Conservation (phyloP, 371 early-diverging fungal species). For the Funneliformis caledonium region DNA sequence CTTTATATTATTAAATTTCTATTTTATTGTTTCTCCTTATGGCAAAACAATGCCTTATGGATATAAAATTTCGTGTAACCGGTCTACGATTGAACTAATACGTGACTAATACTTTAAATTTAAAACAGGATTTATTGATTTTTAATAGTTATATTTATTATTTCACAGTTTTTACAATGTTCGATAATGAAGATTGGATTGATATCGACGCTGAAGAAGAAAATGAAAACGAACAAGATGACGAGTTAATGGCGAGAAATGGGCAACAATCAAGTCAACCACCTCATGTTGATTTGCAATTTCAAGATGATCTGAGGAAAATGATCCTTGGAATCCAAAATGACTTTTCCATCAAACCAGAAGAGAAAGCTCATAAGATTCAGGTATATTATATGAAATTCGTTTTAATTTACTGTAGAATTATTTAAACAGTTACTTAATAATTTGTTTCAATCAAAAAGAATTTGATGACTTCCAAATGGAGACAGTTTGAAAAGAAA, state of each 20-base stretch:
- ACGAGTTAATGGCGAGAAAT: neutral
- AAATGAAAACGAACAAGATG: neutral
- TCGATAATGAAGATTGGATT: neutral
- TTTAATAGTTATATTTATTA: too few relatives aligned
- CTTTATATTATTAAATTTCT: too few relatives aligned
- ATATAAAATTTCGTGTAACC: too few relatives aligned
- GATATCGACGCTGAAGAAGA: neutral
- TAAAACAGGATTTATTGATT: too few relatives aligned
- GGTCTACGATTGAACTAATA: too few relatives aligned
- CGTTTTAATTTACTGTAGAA: neutral
- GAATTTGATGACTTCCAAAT: constrained; percentile 60
- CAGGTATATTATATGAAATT: constrained; percentile 55
- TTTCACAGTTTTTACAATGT: neutral
- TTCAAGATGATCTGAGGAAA: constrained; percentile 52
- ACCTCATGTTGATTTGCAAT: constrained; percentile 2
- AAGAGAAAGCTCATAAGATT: constrained; percentile 72
- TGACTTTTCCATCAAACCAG: constrained; percentile 53
- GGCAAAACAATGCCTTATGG: too few relatives aligned
- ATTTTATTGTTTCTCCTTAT: too few relatives aligned
- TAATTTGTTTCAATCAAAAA: constrained; percentile 44
- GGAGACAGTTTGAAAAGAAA: constrained; percentile 43
- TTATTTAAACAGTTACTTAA: neutral
- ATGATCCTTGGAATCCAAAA: constrained; percentile 69
- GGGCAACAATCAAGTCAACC: neutral
- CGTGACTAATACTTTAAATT: too few relatives aligned